phyloP scores from a whole-genome alignment of 257 asterid species.

The Leonotis leonurus region DNA sequence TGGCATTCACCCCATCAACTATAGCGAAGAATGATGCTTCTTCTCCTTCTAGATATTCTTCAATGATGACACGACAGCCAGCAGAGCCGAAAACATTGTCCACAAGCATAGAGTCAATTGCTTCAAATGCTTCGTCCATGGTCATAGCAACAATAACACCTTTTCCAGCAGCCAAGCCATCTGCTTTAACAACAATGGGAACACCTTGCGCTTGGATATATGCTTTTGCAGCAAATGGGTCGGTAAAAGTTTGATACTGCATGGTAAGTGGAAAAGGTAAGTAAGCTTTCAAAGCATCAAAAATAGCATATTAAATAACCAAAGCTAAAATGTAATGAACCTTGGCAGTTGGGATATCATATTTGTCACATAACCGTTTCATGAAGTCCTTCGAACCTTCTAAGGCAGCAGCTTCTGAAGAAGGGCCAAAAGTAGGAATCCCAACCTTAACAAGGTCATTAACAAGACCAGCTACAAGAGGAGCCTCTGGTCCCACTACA shows the following conservation, averaged over 20 bases:
- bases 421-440: slow-evolving; percentile 85
- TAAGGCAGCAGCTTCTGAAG: slow-evolving; percentile 92
- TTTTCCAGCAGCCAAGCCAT: slow-evolving; percentile 94
- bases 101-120: slow-evolving; percentile 90
- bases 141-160: slow-evolving; percentile 89
- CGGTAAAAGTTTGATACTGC: slow-evolving; percentile 77
- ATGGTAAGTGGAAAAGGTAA: slow-evolving; percentile 6
- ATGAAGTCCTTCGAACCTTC: slow-evolving; percentile 87
- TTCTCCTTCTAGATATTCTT: slow-evolving; percentile 90
- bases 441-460: slow-evolving; percentile 87
- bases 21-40: slow-evolving; percentile 92
- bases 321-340: slow-evolving; percentile 22
- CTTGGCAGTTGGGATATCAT: slow-evolving; percentile 91
- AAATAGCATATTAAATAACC: neutral
- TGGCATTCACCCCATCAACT: slow-evolving; percentile 88
- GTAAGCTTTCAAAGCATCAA: neutral
- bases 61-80: slow-evolving; percentile 65
- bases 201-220: slow-evolving; percentile 69
- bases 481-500: slow-evolving; percentile 92
- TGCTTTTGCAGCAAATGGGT: slow-evolving; percentile 63
- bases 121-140: slow-evolving; percentile 71
- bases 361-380: slow-evolving; percentile 77
- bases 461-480: slow-evolving; percentile 89
- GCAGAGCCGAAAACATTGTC: slow-evolving; percentile 70
- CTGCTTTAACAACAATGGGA: slow-evolving; percentile 89